Conservation (phyloP, 345 rosid species). For the Syzygium aromaticum region DNA sequence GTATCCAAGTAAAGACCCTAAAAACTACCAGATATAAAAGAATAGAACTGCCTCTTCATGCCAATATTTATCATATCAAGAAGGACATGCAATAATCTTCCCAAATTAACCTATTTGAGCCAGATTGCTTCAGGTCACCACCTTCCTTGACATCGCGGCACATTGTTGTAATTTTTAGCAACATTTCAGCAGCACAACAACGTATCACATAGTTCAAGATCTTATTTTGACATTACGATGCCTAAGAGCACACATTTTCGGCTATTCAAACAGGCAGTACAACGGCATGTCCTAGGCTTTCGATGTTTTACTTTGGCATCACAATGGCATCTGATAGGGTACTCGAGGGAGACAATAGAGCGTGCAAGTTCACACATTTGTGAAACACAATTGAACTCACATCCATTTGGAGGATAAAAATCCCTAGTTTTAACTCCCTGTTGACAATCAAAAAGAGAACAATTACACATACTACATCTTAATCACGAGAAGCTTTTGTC, state of each 20-base stretch:
- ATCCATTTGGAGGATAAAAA: not conserved
- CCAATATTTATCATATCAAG: not conserved
- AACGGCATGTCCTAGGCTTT: not conserved
- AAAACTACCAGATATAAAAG: not conserved
- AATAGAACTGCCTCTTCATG: not conserved
- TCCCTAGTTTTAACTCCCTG: not conserved
- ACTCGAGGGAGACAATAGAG: not conserved
- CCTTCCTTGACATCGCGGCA: not conserved
- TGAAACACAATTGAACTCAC: not conserved
- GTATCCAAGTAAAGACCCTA: not conserved
- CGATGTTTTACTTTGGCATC: not conserved
- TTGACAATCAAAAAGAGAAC: not conserved
- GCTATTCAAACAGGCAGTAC: not conserved
- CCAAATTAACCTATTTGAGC: not conserved
- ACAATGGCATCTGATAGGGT: not conserved
- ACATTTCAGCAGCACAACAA: not conserved
- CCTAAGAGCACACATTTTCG: not conserved
- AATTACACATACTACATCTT: not conserved
- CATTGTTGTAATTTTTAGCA: not conserved
- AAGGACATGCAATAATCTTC: not conserved
- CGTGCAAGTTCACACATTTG: not conserved
- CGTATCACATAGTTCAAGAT: not conserved
- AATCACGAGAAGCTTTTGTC: not conserved
- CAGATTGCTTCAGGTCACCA: not conserved
- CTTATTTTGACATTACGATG: not conserved